Evolutionary conservation across 148 eudicot species (phyloP), one percentile per base, ranked within the genome.

Genomic region (Cornus kousa): DNA sequence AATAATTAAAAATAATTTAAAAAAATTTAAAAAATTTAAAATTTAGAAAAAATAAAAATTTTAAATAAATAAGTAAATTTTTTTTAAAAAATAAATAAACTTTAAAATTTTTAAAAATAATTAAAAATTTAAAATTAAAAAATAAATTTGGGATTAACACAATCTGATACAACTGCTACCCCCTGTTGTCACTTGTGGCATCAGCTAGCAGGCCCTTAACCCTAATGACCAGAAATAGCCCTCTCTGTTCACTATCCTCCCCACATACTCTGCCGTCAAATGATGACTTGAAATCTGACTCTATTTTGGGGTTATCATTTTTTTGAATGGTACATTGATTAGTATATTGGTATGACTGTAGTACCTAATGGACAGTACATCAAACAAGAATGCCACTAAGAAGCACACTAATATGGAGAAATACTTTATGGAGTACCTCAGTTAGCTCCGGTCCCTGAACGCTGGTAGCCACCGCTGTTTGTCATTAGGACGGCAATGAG

Each of bases 201-300:
- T n/a, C n/a, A n/a, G n/a, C n/a, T 93, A 93, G 69, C 89, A 93
- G 4, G 93, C 90, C 7, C 94, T 82, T 59, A 91, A 70, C 0
- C 97, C 97, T 32, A 93, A 69, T 5, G 97, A 93, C 95, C 97
- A 91, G 53, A 93, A 93, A 80, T 84, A 91, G 68, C 92, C 88
- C n/a, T 92, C 97, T 32, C 84, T 64, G 78, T 91, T 91, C 79
- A 93, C 86, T 8, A 80, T 85, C 68, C 83, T 80, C 23, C 78
- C 81, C 5, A 93, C 93, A 59, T 91, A 91, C 57, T 93, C 90
- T 0, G 79, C 75, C 0, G 85, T 84, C 77, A 88, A 74, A 5
- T 70, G 46, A 31, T 55, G 43, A 33, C 65, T 28, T 5, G 43
- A 39, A 39, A 5, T 2, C 43, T 39, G 4, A 39, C 43, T 39